Evolutionary conservation across 208 protist species (phyloP).

Genomic region (Trypanosomatidae sp.): DNA sequence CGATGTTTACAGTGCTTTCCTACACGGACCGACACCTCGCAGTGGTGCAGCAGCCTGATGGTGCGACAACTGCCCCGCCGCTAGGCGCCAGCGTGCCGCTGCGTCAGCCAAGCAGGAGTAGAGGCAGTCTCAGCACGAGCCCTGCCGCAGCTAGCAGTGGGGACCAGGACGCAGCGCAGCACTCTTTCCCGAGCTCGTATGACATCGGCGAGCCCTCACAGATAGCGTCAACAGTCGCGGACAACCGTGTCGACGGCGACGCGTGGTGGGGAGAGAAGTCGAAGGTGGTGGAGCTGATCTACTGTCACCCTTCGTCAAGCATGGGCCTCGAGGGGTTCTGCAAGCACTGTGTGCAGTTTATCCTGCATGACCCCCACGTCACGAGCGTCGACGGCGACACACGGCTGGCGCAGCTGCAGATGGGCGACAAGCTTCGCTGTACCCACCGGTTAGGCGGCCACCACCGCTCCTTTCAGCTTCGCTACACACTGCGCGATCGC

Average conservation of each 20-base stretch:
- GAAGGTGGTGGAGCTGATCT: conserved; percentile 73
- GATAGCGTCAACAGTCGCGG: background rate
- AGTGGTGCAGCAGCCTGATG: conserved; percentile 17
- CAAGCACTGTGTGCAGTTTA: conserved; percentile 69
- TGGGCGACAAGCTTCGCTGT: conserved; percentile 74
- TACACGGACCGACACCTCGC: conserved; percentile 64
- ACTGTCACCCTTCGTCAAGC: conserved; percentile 68
- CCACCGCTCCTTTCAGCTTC: conserved; percentile 71
- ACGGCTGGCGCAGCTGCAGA: conserved; percentile 42
- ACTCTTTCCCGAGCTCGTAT: background rate
- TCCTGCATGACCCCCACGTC: conserved; percentile 69
- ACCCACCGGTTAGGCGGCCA: conserved; percentile 49
- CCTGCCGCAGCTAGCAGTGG: background rate
- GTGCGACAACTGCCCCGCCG: background rate
- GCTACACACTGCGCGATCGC: conserved; percentile 49
- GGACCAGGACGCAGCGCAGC: background rate
- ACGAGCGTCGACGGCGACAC: conserved; percentile 71
- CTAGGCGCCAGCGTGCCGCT: background rate
- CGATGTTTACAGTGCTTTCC: conserved; percentile 39
- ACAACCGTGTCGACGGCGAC: conserved; percentile 7
- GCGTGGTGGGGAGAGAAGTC: conserved; percentile 73
- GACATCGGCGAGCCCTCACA: conserved; percentile 1
- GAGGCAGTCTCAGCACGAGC: background rate
- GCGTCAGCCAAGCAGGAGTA: background rate
- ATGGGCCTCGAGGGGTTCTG: conserved; percentile 71